phyloP scores from a whole-genome alignment of 805 yeast genomes.

The Lachancea dasiensis region DNA sequence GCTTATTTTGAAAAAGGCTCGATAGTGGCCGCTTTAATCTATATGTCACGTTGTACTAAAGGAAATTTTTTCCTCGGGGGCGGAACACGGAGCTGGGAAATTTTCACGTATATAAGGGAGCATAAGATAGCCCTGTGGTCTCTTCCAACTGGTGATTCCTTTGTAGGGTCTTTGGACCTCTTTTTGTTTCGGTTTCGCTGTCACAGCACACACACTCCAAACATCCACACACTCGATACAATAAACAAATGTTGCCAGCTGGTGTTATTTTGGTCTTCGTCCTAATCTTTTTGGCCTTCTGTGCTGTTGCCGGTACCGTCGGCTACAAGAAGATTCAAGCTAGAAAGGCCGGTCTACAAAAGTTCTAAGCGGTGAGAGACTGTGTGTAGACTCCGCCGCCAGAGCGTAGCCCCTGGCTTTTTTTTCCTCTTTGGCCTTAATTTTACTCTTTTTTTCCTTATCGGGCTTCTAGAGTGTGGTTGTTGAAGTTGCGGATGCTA shows the following conservation, averaged over 20 bases:
- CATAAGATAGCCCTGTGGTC: background rate
- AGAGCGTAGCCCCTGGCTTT: background rate
- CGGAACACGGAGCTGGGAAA: too few relatives aligned
- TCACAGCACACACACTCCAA: conserved; percentile 10
- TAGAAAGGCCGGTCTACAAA: conserved; percentile 36
- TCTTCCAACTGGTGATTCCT: background rate
- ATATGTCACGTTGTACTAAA: too few relatives aligned
- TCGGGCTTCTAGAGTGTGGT: background rate
- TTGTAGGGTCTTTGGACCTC: background rate
- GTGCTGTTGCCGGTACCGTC: conserved; percentile 29
- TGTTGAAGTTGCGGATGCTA: background rate
- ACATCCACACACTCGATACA: conserved; percentile 6
- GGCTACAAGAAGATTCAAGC: conserved; percentile 32
- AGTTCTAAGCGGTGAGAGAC: conserved; percentile 23
- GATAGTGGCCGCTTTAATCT: too few relatives aligned
- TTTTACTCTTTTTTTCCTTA: background rate
- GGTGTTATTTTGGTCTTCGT: conserved; percentile 69
- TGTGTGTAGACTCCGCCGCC: conserved; percentile 1
- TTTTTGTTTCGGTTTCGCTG: conserved; percentile 1
- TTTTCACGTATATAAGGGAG: conserved; percentile 1
- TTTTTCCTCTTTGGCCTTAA: background rate
- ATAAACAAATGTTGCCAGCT: conserved; percentile 50
- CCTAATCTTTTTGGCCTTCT: conserved; percentile 32
- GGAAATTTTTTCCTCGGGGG: too few relatives aligned
- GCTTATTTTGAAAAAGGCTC: too few relatives aligned